Conservation (phyloP, 768 basidiomycete genomes). For the Tubosaeta sp. region DNA sequence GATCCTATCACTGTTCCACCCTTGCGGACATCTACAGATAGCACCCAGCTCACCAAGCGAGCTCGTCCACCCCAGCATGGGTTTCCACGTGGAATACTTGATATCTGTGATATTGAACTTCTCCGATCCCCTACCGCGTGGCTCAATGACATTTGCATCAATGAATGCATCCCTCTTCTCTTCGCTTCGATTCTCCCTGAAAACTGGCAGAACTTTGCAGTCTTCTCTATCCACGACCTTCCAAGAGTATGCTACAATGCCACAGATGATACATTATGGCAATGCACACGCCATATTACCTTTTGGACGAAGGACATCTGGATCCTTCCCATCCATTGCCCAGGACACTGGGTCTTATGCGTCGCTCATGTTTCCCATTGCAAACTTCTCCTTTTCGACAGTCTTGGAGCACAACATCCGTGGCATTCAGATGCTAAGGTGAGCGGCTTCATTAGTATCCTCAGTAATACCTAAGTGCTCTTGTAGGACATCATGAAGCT, state of each 20-base stretch:
- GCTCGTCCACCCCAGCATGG: background rate
- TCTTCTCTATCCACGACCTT: constrained; percentile 12
- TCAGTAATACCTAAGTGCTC: background rate
- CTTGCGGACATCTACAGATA: too few species aligned
- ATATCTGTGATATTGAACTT: constrained; percentile 1
- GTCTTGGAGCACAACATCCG: background rate
- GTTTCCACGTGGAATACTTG: constrained; percentile 4
- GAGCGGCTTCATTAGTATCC: background rate
- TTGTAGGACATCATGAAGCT: background rate
- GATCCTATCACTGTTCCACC: too few species aligned
- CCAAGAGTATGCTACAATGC: background rate
- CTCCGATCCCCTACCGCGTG: constrained; percentile 1
- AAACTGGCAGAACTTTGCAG: background rate
- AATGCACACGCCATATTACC: background rate
- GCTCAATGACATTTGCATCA: constrained; percentile 16
- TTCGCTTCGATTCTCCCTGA: background rate
- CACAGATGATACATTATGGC: constrained; percentile 19
- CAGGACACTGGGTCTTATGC: constrained; percentile 34
- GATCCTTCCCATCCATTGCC: constrained; percentile 37
- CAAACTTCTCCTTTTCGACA: constrained; percentile 14
- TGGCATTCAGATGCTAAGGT: constrained; percentile 2
- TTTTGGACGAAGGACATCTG: constrained; percentile 33
- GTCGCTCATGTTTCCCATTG: constrained; percentile 2
- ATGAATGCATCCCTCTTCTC: constrained; percentile 11
- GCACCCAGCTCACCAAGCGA: background rate